phyloP scores from a whole-genome alignment of 2,329 filamentous ascomycete genomes.

The Endothia cerciana region DNA sequence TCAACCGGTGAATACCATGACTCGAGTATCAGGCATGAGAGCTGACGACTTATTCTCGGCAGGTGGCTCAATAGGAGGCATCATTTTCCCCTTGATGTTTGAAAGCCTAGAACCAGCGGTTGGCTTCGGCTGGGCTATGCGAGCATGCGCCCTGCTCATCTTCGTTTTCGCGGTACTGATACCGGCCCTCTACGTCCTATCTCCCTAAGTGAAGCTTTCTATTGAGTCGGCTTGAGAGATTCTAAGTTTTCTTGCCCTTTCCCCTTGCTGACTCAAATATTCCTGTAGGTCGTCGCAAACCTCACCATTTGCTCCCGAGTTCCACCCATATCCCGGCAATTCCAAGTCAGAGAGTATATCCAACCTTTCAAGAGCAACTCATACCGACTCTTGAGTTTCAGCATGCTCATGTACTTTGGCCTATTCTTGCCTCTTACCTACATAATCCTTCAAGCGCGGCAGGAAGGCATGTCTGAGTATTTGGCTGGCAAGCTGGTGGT shows the following conservation, averaged over 20 bases:
- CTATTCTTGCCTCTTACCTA: slow-evolving; percentile 36
- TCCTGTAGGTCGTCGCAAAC: slow-evolving; percentile 34
- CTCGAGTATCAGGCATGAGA: too few species aligned
- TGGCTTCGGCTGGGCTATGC: slow-evolving; percentile 38
- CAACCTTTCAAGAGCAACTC: slow-evolving; percentile 31
- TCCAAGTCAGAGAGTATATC: slow-evolving; percentile 22
- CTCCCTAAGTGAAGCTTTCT: too few species aligned
- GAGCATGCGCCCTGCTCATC: slow-evolving; percentile 36
- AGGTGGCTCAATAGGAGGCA: slow-evolving; percentile 36
- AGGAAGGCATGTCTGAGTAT: slow-evolving; percentile 29
- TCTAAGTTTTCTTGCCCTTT: background rate
- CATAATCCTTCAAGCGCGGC: slow-evolving; percentile 33
- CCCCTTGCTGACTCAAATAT: background rate
- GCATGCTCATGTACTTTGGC: slow-evolving; percentile 34
- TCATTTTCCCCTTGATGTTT: slow-evolving; percentile 39
- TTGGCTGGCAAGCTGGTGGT: slow-evolving; percentile 34
- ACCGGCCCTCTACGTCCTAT: too few species aligned
- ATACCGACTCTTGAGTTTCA: slow-evolving; percentile 31
- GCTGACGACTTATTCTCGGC: slow-evolving; percentile 2
- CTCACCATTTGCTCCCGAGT: slow-evolving; percentile 32
- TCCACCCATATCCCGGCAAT: slow-evolving; percentile 20
- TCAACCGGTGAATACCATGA: slow-evolving; percentile 7
- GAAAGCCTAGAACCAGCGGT: slow-evolving; percentile 32
- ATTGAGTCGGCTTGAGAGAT: too few species aligned
- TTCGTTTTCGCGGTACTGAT: slow-evolving; percentile 23